Base-by-base conservation (phyloP, 805 yeast genomes). In the Nakazawaea molendinolei region DNA sequence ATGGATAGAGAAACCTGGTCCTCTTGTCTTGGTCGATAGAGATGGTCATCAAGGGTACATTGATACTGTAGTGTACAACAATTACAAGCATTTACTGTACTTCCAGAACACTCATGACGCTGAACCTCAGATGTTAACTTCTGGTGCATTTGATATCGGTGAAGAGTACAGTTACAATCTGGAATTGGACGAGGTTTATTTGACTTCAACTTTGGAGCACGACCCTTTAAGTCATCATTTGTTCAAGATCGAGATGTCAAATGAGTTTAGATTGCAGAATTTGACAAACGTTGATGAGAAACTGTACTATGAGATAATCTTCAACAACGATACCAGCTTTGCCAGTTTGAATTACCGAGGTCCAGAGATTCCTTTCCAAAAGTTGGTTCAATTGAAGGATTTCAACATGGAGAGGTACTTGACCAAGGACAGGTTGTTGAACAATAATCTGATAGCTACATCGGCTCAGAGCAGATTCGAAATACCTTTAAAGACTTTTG, bases 11-110 rank as follows among this genome's bases (percentile, higher is more conserved):
- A 79, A 68, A 56, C 44, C 56, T 16, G 57, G 64, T 31, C 67
- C 50, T 3, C 48, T 64, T 14, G 21, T 51, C 2, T 44, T 52
- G 0, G 50, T 67, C 5, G 64, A 66, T 8, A 53, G 49, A 3
- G 33, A 27, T 5, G 29, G 13, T 8, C 54, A 55, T 38, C 47
- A 45, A 3, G 90, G 90, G 0, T 84, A 77, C 48, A 63, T 83
- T 34, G 92, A 83, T 51, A 57, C 74, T 3, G 66, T 76, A 10
- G 75, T 70, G 13, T 66, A 63, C 23, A 63, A 50, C 8, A 79
- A 82, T 0, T 79, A 56, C 52, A 74, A 71, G 42, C 92, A 83
- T 51, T 55, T 84, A 32, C 85, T 76, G 2, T 75, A 71, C 50
- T 82, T 74, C 46, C 58, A 68, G 13, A 61, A 70, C 2, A 65